Evolutionary conservation across 441 rosid species (phyloP).

Genomic region (Pelargonium cotyledonis): DNA sequence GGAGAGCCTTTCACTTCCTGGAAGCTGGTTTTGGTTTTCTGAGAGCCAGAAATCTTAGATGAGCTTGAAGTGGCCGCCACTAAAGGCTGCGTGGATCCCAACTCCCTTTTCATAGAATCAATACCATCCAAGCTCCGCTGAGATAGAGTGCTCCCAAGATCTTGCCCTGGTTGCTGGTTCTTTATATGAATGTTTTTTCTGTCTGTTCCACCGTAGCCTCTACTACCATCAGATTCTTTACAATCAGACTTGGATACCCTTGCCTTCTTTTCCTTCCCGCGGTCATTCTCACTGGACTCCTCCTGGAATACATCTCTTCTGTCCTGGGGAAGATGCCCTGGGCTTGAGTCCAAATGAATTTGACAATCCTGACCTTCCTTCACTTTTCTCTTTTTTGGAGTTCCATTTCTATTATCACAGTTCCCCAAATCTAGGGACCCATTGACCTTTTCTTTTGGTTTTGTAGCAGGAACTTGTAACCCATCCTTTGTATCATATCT

Average conservation of each 20-base stretch:
- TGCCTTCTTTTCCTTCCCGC: slow-evolving; percentile 32
- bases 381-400: slow-evolving; percentile 41
- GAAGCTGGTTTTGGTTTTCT: slow-evolving; percentile 34
- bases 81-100: slow-evolving; percentile 37
- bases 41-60: slow-evolving; percentile 52
- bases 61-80: slow-evolving; percentile 56
- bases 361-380: slow-evolving; percentile 31
- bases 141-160: slow-evolving; percentile 23
- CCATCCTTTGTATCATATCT: slow-evolving; percentile 33
- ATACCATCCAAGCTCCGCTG: slow-evolving; percentile 24
- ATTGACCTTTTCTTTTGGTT: slow-evolving; percentile 40
- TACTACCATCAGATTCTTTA: slow-evolving; percentile 23
- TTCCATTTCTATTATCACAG: slow-evolving; percentile 29
- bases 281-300: slow-evolving; percentile 32
- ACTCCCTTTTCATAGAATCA: slow-evolving; percentile 31
- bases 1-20: slow-evolving; percentile 57
- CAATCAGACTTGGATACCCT: slow-evolving; percentile 25
- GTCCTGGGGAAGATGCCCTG: slow-evolving; percentile 34
- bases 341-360: slow-evolving; percentile 18
- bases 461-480: slow-evolving; percentile 37
- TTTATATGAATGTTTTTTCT: slow-evolving; percentile 26
- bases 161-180: slow-evolving; percentile 25
- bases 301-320: slow-evolving; percentile 29
- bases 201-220: slow-evolving; percentile 28
- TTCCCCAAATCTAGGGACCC: slow-evolving; percentile 37